Evolutionary conservation across 306 rosid species (phyloP), one percentile per base, ranked within the genome.

Genomic region (Cucumis cinereus): DNA sequence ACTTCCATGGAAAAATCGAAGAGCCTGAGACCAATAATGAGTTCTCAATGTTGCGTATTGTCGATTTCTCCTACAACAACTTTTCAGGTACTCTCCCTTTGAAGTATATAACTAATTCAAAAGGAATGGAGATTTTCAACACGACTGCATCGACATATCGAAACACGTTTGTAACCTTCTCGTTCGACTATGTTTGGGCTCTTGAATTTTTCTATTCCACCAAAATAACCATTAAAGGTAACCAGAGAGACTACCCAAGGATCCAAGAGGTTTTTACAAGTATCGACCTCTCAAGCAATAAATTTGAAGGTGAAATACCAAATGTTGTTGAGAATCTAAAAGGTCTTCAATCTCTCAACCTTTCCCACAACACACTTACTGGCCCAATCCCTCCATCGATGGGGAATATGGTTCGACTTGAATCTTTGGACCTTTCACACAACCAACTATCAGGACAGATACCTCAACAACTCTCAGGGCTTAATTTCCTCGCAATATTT

Each of bases 1-100:
- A 41, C 15, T 77, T 83, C 20, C 3, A 66, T 19, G 86, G 86
- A 1, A 8, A 2, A 0, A 85, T 82, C n/a, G 24, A 49, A 20
- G 61, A 55, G 16, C 73, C 55, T 0, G 9, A 24, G 2, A 12
- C 43, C 23, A 2, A 62, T 2, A 0, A 0, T 2, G 38, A 52
- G 6, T 57, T 82, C 53, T 49, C 78, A 0, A 20, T 20, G 5
- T 14, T 82, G 62, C 77, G 30, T 3, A 7, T 82, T 2, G 12
- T 76, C 11, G 85, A 79, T 35, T 13, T 82, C 1, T 76, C 78
- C 0, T 8, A 62, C 30, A 82, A 79, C 33, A 56, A 15, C 2
- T 69, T 82, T 40, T 30, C 61, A 7, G 64, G 81, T n/a, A 7
- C 12, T 3, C 24, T 82, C 35, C 35, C 35, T 30, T 3, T 30